These are phyloP conservation scores for Candida chauliodis DNA, from an alignment of 805 yeast species.

Conservation along the genomic window DNA sequence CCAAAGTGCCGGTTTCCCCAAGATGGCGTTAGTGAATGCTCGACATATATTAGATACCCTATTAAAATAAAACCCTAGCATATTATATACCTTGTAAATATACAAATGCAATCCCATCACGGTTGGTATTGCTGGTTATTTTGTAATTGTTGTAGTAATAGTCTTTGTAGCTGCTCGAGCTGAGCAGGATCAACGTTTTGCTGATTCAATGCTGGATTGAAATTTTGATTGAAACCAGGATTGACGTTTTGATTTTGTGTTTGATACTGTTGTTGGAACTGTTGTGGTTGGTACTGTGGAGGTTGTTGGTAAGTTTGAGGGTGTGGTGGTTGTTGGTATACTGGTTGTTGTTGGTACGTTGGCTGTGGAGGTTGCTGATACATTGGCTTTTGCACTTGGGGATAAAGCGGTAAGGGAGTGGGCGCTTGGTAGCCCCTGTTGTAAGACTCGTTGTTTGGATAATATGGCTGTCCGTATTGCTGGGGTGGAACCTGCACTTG, in stretches of 20 bases:
- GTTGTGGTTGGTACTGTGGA: constrained; percentile 24
- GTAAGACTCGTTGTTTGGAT: constrained; percentile 7
- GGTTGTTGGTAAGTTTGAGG: constrained; percentile 11
- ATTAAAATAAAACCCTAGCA: too few relatives aligned
- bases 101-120: constrained; percentile 4
- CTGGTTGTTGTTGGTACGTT: constrained; percentile 8
- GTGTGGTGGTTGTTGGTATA: constrained; percentile 10
- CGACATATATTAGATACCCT: constrained; percentile 17
- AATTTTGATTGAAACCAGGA: neutral
- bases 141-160: constrained; percentile 13
- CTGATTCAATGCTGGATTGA: constrained; percentile 10
- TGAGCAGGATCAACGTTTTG: constrained; percentile 11
- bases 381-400: constrained; percentile 6
- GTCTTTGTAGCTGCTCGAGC: constrained; percentile 8
- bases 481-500: neutral
- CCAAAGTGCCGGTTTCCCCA: constrained; percentile 74
- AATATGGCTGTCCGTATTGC: constrained; percentile 15
- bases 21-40: constrained; percentile 53
- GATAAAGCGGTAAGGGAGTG: constrained; percentile 1
- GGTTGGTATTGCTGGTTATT: constrained; percentile 16
- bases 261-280: constrained; percentile 7
- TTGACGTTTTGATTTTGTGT: constrained; percentile 3
- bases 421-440: constrained; percentile 2
- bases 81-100: too few relatives aligned
- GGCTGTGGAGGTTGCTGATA: constrained; percentile 9